Conservation (phyloP, 306 rosid species). For the Rubus idaeus region DNA sequence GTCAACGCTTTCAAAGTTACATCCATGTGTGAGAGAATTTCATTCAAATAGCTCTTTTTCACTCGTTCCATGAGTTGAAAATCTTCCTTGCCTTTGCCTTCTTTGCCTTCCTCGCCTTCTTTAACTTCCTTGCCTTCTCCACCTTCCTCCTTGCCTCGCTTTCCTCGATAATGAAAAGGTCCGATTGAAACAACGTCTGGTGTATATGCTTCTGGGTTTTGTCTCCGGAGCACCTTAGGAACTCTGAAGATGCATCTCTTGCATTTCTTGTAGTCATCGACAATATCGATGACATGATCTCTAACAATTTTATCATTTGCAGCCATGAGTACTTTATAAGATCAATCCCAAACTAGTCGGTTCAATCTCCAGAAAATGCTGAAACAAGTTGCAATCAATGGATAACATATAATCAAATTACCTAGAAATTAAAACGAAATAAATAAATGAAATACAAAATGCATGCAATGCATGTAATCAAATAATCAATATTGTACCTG, state of each 20-base stretch:
- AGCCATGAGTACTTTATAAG: not conserved
- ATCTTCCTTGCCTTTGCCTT: not conserved
- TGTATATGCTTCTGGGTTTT: not conserved
- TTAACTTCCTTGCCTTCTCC: not conserved
- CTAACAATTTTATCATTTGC: not conserved
- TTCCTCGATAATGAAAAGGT: not conserved
- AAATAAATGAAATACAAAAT: too few relatives aligned
- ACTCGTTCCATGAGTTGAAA: not conserved
- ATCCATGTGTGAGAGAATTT: not conserved
- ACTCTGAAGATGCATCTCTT: conserved; percentile 21
- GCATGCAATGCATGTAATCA: too few relatives aligned
- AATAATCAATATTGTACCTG: too few relatives aligned
- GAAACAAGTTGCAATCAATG: not conserved
- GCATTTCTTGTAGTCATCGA: not conserved
- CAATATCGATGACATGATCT: not conserved
- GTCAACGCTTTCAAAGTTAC: not conserved
- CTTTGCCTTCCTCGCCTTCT: not conserved
- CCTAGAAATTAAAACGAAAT: not conserved
- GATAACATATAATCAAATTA: not conserved
- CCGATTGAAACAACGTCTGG: conserved; percentile 23
- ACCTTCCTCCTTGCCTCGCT: not conserved
- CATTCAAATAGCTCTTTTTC: conserved; percentile 3
- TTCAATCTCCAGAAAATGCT: not conserved
- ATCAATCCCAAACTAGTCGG: not conserved
- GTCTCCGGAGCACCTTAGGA: conserved; percentile 8